Evolutionary conservation across 116 monocot species (phyloP).

Genomic region (Zostera marina): DNA sequence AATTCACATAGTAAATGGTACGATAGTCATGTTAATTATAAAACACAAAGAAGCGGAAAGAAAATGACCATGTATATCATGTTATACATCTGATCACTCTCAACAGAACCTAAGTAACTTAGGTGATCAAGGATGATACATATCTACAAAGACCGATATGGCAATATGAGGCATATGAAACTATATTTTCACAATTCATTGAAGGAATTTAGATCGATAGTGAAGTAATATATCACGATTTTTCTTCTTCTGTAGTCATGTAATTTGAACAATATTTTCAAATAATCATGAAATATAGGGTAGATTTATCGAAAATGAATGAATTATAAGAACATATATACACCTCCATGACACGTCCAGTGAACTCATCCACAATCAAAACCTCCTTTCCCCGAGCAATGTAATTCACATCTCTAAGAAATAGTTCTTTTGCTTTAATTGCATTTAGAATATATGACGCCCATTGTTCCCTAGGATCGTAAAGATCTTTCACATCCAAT

Average conservation of each 20-base stretch:
- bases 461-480: conserved; percentile 96
- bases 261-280: neutral
- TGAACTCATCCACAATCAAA: conserved; percentile 96
- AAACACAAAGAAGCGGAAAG: too few relatives aligned
- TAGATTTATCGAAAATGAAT: neutral
- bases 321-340: conserved; percentile 1
- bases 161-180: too few relatives aligned
- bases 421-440: conserved; percentile 87
- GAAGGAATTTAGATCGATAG: too few relatives aligned
- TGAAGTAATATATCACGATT: neutral
- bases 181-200: too few relatives aligned
- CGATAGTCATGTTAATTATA: too few relatives aligned
- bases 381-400: conserved; percentile 88
- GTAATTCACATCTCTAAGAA: conserved; percentile 91
- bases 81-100: too few relatives aligned
- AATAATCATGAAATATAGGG: neutral
- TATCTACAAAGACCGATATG: too few relatives aligned
- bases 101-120: too few relatives aligned
- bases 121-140: too few relatives aligned
- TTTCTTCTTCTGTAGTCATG: neutral
- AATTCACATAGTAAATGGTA: too few relatives aligned
- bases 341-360: conserved; percentile 96
- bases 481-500: conserved; percentile 89
- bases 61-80: too few relatives aligned
- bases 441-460: conserved; percentile 88